Percentiles rank a stretch among this genome's conserved stretches.
Conservation (phyloP, 2,329 filamentous ascomycete genomes). For the Phialophora chinensis region DNA sequence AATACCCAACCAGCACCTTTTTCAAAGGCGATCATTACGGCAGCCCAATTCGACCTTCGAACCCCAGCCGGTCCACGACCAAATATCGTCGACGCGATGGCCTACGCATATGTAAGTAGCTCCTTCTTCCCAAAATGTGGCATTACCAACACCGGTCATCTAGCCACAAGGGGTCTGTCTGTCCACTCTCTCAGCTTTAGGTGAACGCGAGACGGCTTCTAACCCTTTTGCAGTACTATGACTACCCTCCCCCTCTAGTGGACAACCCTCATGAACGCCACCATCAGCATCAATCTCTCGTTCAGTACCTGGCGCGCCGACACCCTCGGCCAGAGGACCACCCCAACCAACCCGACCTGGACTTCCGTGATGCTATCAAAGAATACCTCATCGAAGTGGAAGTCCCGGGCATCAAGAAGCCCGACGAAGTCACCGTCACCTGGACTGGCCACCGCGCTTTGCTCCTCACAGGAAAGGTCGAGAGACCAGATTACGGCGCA, state of each 20-base stretch:
- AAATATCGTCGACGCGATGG: conserved; percentile 25
- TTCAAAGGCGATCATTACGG: background rate
- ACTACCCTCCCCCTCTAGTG: conserved; percentile 34
- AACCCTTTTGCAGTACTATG: conserved; percentile 27
- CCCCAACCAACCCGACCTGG: conserved; percentile 36
- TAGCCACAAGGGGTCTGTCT: background rate
- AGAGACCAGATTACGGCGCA: conserved; percentile 31
- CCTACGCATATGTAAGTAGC: conserved; percentile 26
- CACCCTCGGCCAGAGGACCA: conserved; percentile 33
- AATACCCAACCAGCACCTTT: conserved; percentile 1
- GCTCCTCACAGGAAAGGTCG: conserved; percentile 25
- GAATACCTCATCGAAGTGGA: conserved; percentile 36
- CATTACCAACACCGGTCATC: background rate
- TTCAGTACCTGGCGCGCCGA: conserved; percentile 29
- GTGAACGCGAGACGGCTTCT: background rate
- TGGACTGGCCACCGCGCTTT: conserved; percentile 33
- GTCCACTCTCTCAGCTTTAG: background rate
- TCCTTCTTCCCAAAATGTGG: background rate
- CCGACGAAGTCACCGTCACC: conserved; percentile 32
- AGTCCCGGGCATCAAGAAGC: conserved; percentile 35
- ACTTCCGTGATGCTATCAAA: conserved; percentile 34
- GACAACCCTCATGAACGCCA: conserved; percentile 33
- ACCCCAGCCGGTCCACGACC: background rate
- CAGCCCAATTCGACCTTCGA: conserved; percentile 1
- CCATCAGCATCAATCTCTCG: conserved; percentile 31